phyloP scores from a whole-genome alignment of 768 basidiomycete genomes.

The Xerocomellus chrysenteron region DNA sequence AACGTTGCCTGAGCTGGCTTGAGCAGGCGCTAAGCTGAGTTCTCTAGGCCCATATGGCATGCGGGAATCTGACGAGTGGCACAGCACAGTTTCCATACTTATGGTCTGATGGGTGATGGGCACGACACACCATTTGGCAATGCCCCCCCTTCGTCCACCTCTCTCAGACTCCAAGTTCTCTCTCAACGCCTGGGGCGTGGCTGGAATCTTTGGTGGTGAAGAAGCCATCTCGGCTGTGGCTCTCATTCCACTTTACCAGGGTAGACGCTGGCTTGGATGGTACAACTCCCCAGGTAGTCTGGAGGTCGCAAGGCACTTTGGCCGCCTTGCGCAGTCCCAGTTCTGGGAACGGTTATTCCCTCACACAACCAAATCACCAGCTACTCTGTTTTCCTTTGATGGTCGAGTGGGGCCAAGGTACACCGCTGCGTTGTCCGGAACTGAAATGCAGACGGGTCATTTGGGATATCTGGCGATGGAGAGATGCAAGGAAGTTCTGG shows the following conservation, averaged over 20 bases:
- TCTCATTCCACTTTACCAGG: constrained; percentile 29
- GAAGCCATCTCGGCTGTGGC: constrained; percentile 32
- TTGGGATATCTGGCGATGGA: constrained; percentile 27
- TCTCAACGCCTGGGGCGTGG: constrained; percentile 32
- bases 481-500: constrained; percentile 10
- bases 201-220: constrained; percentile 36
- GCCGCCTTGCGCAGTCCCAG: constrained; percentile 24
- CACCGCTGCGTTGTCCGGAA: constrained; percentile 26
- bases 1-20: neutral
- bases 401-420: constrained; percentile 28
- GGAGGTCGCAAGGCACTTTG: constrained; percentile 29
- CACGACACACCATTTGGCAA: neutral
- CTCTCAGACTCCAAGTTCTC: constrained; percentile 11
- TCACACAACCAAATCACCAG: constrained; percentile 18
- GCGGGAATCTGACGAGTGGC: no score
- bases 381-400: constrained; percentile 24
- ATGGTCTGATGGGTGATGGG: neutral
- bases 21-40: neutral
- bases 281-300: constrained; percentile 36
- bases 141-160: constrained; percentile 16
- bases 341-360: constrained; percentile 29
- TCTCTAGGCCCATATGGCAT: neutral
- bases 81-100: neutral
- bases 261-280: constrained; percentile 35
- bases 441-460: constrained; percentile 29